Percentiles rank a stretch among this genome's conserved stretches.
Conservation (phyloP, 495 filamentous ascomycete species). For the Evernia prunastri region DNA sequence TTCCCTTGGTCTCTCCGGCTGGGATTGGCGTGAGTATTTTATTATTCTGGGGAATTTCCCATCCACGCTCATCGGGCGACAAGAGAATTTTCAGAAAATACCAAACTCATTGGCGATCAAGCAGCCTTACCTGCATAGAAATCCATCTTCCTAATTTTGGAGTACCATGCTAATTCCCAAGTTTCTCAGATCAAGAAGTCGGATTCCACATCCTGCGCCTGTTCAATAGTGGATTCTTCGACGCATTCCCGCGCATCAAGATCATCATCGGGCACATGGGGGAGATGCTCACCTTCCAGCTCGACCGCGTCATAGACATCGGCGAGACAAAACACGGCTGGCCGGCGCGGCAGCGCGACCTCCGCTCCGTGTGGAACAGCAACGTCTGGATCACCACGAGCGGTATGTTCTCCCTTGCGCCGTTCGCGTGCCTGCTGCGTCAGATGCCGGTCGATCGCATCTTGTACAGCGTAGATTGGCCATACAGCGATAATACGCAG, state of each 20-base stretch:
- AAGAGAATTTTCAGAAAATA: background rate
- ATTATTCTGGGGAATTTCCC: background rate
- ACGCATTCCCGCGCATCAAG: background rate
- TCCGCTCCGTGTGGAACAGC: background rate
- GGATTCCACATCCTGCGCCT: background rate
- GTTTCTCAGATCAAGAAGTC: background rate
- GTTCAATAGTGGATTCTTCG: background rate
- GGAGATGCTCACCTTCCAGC: background rate
- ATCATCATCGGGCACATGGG: background rate
- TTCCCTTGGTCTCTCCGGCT: background rate
- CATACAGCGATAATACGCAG: background rate
- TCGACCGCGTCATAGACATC: background rate
- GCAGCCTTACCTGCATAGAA: background rate
- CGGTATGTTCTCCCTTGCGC: background rate
- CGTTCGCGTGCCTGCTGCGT: background rate
- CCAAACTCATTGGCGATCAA: background rate
- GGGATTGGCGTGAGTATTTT: background rate
- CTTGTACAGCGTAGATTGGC: background rate
- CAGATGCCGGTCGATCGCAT: background rate
- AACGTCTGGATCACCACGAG: background rate
- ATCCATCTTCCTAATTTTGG: background rate
- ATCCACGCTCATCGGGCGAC: background rate
- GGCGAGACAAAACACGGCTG: background rate
- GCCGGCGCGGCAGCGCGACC: background rate
- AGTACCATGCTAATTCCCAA: background rate